phyloP scores from a whole-genome alignment of 192 early-diverging fungal genomes.

The Coemansia sp. region DNA sequence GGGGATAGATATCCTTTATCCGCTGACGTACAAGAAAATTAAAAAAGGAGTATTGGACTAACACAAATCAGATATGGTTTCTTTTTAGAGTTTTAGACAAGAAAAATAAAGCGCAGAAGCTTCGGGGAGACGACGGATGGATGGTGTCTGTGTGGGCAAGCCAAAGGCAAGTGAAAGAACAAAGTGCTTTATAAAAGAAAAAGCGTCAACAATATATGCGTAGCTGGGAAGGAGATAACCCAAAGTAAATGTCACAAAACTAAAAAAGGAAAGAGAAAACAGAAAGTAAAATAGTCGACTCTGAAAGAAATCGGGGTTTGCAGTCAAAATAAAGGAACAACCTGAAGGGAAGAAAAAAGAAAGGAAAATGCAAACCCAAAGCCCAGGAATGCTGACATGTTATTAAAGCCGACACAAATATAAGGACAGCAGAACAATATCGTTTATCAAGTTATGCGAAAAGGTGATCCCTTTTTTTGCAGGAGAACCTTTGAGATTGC shows the following conservation, averaged over 20 bases:
- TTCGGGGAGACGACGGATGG: too few species aligned
- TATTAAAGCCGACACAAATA: neutral
- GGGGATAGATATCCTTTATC: neutral
- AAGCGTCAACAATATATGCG: neutral
- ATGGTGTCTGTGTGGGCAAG: too few species aligned
- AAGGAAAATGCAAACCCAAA: neutral
- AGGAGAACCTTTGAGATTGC: neutral
- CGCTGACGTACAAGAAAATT: neutral
- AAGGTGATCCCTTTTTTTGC: neutral
- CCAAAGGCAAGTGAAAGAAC: neutral
- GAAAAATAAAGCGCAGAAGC: neutral
- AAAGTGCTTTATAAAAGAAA: neutral
- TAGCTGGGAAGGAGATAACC: neutral
- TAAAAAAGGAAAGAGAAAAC: neutral
- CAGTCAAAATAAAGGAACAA: neutral
- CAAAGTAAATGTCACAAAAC: slow-evolving; percentile 3
- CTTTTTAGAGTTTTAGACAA: neutral
- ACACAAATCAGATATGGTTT: too few species aligned
- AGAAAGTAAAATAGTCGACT: neutral
- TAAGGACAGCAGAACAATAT: neutral
- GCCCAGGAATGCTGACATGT: neutral
- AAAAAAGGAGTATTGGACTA: too few species aligned
- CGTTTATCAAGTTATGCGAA: neutral
- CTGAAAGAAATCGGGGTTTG: neutral
- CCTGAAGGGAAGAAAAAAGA: neutral